Conservation (phyloP, 116 monocot species). For the Zostera marina region DNA sequence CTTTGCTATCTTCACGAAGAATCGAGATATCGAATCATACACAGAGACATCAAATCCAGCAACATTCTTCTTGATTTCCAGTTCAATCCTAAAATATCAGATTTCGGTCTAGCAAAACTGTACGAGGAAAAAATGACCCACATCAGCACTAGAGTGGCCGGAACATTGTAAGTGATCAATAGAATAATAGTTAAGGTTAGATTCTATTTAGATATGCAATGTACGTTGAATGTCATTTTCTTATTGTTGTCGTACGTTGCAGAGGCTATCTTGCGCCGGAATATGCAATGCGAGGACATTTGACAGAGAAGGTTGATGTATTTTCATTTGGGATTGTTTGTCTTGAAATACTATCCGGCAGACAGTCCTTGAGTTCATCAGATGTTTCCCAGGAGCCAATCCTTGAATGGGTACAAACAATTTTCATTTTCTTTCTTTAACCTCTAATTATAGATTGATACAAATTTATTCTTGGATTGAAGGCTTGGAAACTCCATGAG, state of each 20-base stretch:
- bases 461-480: neutral
- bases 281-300: conserved; percentile 2
- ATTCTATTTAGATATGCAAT: neutral
- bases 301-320: conserved; percentile 5
- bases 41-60: conserved; percentile 65
- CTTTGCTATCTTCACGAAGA: conserved; percentile 68
- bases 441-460: too few relatives aligned
- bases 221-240: too few relatives aligned
- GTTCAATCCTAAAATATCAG: conserved; percentile 69
- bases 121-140: conserved; percentile 53
- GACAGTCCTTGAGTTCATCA: neutral
- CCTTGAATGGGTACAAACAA: neutral
- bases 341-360: neutral
- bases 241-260: too few relatives aligned
- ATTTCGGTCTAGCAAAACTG: conserved; percentile 74
- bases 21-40: conserved; percentile 40
- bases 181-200: too few relatives aligned
- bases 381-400: conserved; percentile 1
- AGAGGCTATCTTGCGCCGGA: conserved; percentile 2
- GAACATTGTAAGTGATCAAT: conserved; percentile 37
- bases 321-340: conserved; percentile 1
- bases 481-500: neutral
- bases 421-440: too few relatives aligned
- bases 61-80: conserved; percentile 62
- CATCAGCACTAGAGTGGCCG: conserved; percentile 38